These are phyloP conservation scores for Fusarium papillatum DNA, from an alignment of 2,329 filamentous ascomycete genomes.

Conservation along the genomic window DNA sequence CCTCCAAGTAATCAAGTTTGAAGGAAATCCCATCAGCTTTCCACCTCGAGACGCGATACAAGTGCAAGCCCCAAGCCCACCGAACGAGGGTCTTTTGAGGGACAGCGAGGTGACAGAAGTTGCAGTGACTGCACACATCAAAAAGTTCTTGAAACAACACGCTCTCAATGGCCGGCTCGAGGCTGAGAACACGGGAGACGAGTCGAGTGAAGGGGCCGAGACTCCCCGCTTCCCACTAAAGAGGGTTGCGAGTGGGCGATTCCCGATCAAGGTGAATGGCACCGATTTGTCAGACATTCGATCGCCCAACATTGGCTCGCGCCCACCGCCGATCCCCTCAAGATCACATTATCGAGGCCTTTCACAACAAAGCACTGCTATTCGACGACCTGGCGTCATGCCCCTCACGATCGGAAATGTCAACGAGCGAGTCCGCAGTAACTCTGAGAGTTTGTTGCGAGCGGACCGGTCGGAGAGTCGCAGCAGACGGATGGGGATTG, in stretches of 20 bases:
- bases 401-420: constrained; percentile 77
- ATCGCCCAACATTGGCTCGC: constrained; percentile 72
- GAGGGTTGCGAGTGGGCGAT: constrained; percentile 74
- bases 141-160: constrained; percentile 70
- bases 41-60: constrained; percentile 80
- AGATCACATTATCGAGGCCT: constrained; percentile 83
- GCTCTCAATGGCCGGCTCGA: constrained; percentile 66
- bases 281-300: constrained; percentile 76
- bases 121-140: constrained; percentile 71
- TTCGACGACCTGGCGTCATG: constrained; percentile 80
- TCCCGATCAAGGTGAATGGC: constrained; percentile 80
- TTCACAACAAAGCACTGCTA: constrained; percentile 75
- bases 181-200: constrained; percentile 69
- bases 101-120: constrained; percentile 76
- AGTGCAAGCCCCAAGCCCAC: constrained; percentile 66
- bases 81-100: constrained; percentile 64
- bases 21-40: constrained; percentile 88
- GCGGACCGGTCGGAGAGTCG: constrained; percentile 67
- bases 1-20: constrained; percentile 89
- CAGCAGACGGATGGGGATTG: constrained; percentile 74
- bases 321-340: constrained; percentile 83
- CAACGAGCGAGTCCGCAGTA: constrained; percentile 77
- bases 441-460: constrained; percentile 72
- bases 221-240: constrained; percentile 80
- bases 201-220: constrained; percentile 81